A percentile compares a stretch with the other conserved stretches of the same genome.
Conservation (phyloP, 352 stramenopile genomes). For the Elongisporangium prolatum region DNA sequence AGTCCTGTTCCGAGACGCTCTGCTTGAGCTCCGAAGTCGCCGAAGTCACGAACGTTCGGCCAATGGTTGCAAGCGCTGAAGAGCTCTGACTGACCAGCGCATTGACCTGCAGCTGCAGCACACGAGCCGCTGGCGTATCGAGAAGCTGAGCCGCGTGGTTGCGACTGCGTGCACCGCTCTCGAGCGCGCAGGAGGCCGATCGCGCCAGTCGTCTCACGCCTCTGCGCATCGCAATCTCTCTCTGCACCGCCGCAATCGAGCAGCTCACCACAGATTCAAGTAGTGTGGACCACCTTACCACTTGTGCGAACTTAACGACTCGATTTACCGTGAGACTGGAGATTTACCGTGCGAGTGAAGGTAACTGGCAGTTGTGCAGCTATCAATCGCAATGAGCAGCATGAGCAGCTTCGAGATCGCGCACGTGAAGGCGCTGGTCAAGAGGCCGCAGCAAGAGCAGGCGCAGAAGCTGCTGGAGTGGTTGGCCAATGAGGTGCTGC, state of each 20-base stretch:
- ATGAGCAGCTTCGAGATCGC: constrained; percentile 18
- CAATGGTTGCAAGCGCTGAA: background rate
- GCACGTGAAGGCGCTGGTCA: constrained; percentile 37
- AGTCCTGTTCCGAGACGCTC: constrained; percentile 19
- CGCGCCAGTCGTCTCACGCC: background rate
- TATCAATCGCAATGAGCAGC: background rate
- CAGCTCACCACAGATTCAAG: background rate
- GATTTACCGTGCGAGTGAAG: background rate
- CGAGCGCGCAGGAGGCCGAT: background rate
- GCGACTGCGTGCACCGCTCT: background rate
- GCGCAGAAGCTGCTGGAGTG: constrained; percentile 43
- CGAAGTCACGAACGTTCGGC: background rate
- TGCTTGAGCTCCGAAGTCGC: background rate
- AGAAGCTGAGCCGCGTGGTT: background rate
- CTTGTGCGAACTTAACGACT: background rate
- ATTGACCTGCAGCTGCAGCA: background rate
- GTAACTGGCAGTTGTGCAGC: background rate
- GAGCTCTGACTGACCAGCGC: background rate
- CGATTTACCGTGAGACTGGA: background rate
- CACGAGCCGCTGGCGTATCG: background rate
- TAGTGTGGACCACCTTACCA: too few relatives aligned
- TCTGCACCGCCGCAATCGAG: background rate
- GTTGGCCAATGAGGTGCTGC: constrained; percentile 44
- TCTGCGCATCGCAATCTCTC: background rate
- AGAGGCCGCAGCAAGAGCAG: constrained; percentile 20